phyloP scores from a whole-genome alignment of 2,329 filamentous ascomycete genomes.

The Cordyceps pruinosa region DNA sequence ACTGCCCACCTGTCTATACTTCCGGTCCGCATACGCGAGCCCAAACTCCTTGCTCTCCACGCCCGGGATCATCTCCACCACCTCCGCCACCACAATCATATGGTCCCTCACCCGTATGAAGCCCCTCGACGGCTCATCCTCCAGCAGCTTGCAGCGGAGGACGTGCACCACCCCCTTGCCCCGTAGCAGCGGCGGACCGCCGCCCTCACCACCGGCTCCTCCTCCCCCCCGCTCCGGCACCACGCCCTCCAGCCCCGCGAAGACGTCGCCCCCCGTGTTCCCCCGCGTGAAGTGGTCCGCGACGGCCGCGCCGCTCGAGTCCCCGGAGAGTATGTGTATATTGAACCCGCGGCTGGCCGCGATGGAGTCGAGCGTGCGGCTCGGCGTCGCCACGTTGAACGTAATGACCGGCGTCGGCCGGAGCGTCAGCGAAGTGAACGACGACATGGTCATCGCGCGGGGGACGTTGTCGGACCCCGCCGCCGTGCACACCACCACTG shows the following conservation, averaged over 20 bases:
- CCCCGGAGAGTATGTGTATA: constrained; percentile 46
- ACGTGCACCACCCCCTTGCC: constrained; percentile 48
- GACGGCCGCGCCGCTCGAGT: constrained; percentile 39
- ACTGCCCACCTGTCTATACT: constrained; percentile 37
- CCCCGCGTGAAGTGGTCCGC: constrained; percentile 47
- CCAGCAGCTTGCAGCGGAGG: constrained; percentile 35
- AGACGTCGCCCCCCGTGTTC: constrained; percentile 34
- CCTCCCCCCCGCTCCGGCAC: constrained; percentile 11
- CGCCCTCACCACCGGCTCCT: neutral
- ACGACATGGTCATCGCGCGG: constrained; percentile 54
- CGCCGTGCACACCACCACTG: constrained; percentile 48
- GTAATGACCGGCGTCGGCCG: constrained; percentile 44
- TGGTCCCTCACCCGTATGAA: constrained; percentile 44
- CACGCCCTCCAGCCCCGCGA: constrained; percentile 29
- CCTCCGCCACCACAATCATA: constrained; percentile 46
- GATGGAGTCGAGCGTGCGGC: constrained; percentile 48
- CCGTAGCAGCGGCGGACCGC: constrained; percentile 37
- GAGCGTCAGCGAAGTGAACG: constrained; percentile 49
- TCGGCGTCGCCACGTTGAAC: constrained; percentile 52
- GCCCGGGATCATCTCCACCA: constrained; percentile 36
- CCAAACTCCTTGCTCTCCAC: constrained; percentile 32
- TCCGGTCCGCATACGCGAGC: constrained; percentile 43
- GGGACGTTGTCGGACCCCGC: constrained; percentile 30
- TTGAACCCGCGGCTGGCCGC: constrained; percentile 40
- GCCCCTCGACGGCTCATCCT: constrained; percentile 32